Conservation (phyloP, 208 protist genomes). For the Naegleria lovaniensis region DNA sequence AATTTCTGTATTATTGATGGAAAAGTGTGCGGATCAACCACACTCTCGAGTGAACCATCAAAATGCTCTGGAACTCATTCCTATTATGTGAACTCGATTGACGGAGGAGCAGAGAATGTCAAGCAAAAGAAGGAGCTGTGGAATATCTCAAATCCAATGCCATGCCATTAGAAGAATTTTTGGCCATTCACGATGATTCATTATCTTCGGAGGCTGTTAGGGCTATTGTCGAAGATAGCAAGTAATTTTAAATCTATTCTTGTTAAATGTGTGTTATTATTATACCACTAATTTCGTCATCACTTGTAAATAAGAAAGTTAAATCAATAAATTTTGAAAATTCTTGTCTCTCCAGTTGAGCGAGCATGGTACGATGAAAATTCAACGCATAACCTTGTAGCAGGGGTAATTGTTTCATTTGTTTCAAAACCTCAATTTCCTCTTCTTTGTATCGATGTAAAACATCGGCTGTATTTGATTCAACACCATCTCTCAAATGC, state of each 20-base stretch:
- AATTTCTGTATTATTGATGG: neutral
- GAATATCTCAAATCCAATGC: neutral
- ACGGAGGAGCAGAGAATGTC: neutral
- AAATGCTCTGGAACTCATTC: neutral
- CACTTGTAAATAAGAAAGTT: too few species aligned
- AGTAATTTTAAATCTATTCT: neutral
- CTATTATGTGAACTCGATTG: neutral
- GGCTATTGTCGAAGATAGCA: neutral
- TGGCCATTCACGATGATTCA: neutral
- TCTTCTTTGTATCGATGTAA: too few species aligned
- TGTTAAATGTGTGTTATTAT: too few species aligned
- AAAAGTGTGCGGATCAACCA: neutral
- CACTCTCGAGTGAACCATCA: neutral
- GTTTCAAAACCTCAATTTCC: too few species aligned
- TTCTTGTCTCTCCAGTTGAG: too few species aligned
- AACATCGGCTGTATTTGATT: too few species aligned
- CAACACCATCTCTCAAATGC: too few species aligned
- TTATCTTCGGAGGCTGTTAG: neutral
- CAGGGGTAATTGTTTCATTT: too few species aligned
- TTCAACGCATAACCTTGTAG: too few species aligned
- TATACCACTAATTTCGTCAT: too few species aligned
- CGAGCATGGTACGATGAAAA: too few species aligned
- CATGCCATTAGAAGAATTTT: neutral
- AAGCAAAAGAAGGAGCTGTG: neutral
- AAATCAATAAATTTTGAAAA: too few species aligned